Evolutionary conservation across 2,329 filamentous ascomycete genomes (phyloP).

Genomic region (Aspergillus neoniger): DNA sequence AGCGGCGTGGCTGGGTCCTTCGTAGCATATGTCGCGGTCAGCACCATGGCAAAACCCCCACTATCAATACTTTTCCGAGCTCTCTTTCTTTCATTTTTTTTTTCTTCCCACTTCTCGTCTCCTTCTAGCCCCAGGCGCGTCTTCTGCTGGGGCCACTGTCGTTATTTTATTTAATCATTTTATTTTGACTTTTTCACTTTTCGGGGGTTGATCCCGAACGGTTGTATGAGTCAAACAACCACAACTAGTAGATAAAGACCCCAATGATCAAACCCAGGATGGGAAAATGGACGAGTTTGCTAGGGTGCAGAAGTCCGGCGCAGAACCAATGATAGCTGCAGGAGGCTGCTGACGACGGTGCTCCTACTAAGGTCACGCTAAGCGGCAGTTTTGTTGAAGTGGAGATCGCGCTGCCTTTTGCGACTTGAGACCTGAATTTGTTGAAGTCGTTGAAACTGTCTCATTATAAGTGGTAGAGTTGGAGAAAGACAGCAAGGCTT

Average conservation of each 20-base stretch:
- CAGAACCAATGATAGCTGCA: constrained; percentile 5
- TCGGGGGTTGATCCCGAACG: not conserved
- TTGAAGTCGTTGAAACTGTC: not conserved
- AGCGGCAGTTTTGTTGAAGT: not conserved
- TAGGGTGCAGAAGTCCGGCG: not conserved
- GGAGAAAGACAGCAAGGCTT: no score
- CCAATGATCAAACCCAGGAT: not conserved
- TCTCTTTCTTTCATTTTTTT: not conserved
- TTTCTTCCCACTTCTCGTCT: not conserved
- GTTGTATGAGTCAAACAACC: not conserved
- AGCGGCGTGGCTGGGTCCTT: not conserved
- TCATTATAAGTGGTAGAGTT: no score
- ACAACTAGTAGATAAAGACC: not conserved
- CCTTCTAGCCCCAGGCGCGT: not conserved
- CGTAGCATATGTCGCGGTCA: not conserved
- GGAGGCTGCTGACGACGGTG: not conserved
- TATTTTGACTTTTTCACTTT: not conserved
- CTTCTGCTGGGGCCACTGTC: no score
- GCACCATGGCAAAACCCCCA: constrained; percentile 10
- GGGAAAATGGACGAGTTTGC: not conserved
- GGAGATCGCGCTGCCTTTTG: not conserved
- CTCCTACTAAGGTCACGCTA: not conserved
- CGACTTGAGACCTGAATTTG: constrained; percentile 2
- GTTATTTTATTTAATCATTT: no score
- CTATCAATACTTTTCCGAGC: not conserved